Percentiles rank a stretch among this genome's conserved stretches.
Evolutionary conservation across 2,329 filamentous ascomycete genomes (phyloP).

Genomic region (Paracoccidioides brasiliensis): DNA sequence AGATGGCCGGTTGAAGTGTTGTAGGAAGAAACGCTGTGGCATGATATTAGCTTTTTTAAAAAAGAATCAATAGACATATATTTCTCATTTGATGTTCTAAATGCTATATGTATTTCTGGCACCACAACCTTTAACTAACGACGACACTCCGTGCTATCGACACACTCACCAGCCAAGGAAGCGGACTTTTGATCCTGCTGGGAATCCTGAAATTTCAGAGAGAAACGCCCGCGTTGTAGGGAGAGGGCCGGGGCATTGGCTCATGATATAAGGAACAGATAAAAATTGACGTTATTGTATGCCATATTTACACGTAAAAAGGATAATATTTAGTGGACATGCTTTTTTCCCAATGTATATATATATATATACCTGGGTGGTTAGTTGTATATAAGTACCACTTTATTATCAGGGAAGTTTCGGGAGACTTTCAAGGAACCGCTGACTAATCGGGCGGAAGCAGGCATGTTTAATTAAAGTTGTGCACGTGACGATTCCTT

Average conservation of each 20-base stretch:
- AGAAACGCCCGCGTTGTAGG: conserved; percentile 55
- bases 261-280: conserved; percentile 17
- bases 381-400: background rate
- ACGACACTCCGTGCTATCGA: background rate
- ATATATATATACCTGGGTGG: background rate
- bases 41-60: conserved; percentile 2
- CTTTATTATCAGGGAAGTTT: no score
- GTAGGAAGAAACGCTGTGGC: conserved; percentile 46
- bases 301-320: background rate
- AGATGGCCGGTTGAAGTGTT: conserved; percentile 46
- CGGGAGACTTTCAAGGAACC: no score
- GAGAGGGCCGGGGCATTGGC: conserved; percentile 39
- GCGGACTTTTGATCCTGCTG: conserved; percentile 64
- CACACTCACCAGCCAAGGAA: conserved; percentile 75
- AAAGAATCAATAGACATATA: background rate
- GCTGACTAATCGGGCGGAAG: background rate
- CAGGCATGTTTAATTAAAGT: conserved; percentile 2
- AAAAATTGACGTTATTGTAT: background rate
- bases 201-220: conserved; percentile 41
- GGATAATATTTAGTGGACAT: background rate
- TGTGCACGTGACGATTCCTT: conserved; percentile 20
- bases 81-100: background rate
- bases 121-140: no score
- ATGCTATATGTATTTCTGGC: background rate
- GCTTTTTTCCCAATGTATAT: background rate